Evolutionary conservation across 2,329 filamentous ascomycete species (phyloP).

Genomic region (Reticulascus tulasneorum): DNA sequence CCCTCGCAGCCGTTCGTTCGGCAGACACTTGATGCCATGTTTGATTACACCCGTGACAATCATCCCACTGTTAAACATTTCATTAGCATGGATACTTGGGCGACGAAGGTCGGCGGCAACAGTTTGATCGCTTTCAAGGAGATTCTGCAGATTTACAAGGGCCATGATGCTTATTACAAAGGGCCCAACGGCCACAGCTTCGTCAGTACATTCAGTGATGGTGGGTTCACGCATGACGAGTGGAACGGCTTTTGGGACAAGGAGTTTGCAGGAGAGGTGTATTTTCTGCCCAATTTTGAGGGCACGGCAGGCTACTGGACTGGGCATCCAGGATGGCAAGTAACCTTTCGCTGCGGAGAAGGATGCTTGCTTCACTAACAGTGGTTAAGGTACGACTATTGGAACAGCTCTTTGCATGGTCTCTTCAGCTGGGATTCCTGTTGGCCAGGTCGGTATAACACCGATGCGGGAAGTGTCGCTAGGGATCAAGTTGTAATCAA

Average conservation of each 20-base stretch:
- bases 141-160: too few species aligned
- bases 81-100: constrained; percentile 1
- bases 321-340: not conserved
- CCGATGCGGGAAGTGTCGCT: not conserved
- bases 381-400: too few species aligned
- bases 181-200: not conserved
- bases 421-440: constrained; percentile 2
- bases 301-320: not conserved
- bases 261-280: not conserved
- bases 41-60: too few species aligned
- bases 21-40: not conserved
- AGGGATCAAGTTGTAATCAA: not conserved
- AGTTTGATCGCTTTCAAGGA: too few species aligned
- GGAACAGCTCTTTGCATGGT: not conserved
- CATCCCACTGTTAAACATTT: too few species aligned
- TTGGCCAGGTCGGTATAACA: not conserved
- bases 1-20: not conserved
- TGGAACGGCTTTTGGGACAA: not conserved
- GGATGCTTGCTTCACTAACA: too few species aligned
- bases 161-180: too few species aligned
- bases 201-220: too few species aligned
- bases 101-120: not conserved
- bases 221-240: too few species aligned
- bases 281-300: not conserved
- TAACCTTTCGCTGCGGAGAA: too few species aligned